Evolutionary conservation across 1,284 basidiomycete species (phyloP), one percentile per base, ranked within the genome.

Genomic region (Apiotrichum brassicae): DNA sequence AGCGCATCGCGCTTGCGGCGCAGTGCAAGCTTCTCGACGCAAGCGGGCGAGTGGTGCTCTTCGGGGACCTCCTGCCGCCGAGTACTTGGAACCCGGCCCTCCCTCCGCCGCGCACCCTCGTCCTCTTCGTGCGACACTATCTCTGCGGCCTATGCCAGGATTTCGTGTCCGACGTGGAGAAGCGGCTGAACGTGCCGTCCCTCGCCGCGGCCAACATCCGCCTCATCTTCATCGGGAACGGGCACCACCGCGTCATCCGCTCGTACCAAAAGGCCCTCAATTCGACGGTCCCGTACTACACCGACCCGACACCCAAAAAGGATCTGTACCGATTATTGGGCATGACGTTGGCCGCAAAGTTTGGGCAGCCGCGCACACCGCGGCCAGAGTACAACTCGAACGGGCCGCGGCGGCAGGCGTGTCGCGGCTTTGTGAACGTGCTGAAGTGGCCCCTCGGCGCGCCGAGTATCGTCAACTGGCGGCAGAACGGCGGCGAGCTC

Each of bases 71-170:
- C 24, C 62, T 71, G 42, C 63, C 64, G 26, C 32, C 6, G 32
- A 26, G 3, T 16, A 26, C 18, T 20, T 16, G 13, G 20, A 12
- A 20, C 19, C 12, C 38, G 24, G 4, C 9, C 24, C 11, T 13
- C 24, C 36, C 30, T 0, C 22, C 20, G 6, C 46, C 43, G 9
- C 38, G 38, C 34, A 68, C 65, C 9, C 63, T 72, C 20, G 55
- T 74, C 9, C 64, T 74, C 58, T 74, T 70, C 51, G 63, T 71
- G 25, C 56, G 72, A 3, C 53, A 65, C 47, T 71, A 70, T 54
- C 72, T 69, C 66, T 74, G 72, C 52, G 70, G 69, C 9, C 63
- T 67, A 54, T 72, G 69, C 42, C 72, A 73, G 53, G 67, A 73
- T 37, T 75, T 67, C 47, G 69, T 64, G 7, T 55, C 66, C 30